A percentile compares a stretch with the other conserved stretches of the same genome.
Conservation (phyloP, 2,329 filamentous ascomycete genomes). For the Conoideocrella luteorostrata region DNA sequence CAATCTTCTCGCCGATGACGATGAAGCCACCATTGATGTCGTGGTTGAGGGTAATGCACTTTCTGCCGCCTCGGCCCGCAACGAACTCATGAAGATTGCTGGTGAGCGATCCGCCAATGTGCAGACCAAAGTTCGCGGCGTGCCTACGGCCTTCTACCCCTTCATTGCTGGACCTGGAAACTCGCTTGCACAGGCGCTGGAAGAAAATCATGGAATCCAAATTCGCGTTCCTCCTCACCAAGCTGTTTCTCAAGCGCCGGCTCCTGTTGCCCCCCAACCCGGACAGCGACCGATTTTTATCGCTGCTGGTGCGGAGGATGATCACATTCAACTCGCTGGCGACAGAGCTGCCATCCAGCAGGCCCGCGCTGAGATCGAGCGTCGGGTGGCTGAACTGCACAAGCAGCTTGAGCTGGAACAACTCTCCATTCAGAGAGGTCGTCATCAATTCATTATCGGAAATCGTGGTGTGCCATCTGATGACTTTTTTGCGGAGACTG, state of each 20-base stretch:
- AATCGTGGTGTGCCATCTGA: constrained; percentile 72
- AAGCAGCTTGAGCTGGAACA: constrained; percentile 72
- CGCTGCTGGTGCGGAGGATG: constrained; percentile 60
- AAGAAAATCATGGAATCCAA: constrained; percentile 72
- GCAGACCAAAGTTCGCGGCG: constrained; percentile 72
- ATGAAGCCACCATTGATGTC: constrained; percentile 80
- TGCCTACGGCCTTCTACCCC: constrained; percentile 89
- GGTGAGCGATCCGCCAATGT: constrained; percentile 78
- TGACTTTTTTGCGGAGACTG: constrained; percentile 84
- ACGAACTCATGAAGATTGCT: constrained; percentile 81
- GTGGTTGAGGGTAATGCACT: constrained; percentile 86
- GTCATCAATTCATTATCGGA: constrained; percentile 93
- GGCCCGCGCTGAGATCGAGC: constrained; percentile 74
- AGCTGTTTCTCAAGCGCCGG: constrained; percentile 64
- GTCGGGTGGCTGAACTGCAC: constrained; percentile 67
- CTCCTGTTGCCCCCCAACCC: constrained; percentile 53
- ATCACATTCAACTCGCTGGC: constrained; percentile 78
- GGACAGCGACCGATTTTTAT: constrained; percentile 64
- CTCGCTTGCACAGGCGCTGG: constrained; percentile 58
- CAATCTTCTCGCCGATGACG: constrained; percentile 56
- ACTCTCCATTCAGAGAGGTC: constrained; percentile 73
- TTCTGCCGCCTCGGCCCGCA: constrained; percentile 74
- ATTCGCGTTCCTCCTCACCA: constrained; percentile 79
- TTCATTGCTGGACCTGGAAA: constrained; percentile 84
- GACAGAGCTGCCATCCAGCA: constrained; percentile 78